These are phyloP conservation scores for Hyaloscypha bicolor DNA, from an alignment of 495 filamentous ascomycete species.

Conservation along the genomic window DNA sequence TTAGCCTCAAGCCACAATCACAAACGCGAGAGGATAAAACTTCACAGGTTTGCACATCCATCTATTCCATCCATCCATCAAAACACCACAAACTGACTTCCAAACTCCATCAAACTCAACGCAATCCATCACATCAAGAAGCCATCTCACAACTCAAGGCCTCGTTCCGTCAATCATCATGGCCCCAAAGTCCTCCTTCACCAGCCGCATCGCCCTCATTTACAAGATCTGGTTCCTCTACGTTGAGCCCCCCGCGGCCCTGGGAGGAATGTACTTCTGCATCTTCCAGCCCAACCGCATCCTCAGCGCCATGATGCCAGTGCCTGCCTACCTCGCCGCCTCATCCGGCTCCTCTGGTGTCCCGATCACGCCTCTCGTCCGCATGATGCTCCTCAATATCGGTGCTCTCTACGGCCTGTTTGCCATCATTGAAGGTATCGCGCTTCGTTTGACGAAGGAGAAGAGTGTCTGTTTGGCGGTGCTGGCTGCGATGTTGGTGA, in stretches of 20 bases:
- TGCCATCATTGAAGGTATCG: constrained; percentile 23
- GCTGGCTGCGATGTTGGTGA: constrained; percentile 7
- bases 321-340: neutral
- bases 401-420: constrained; percentile 26
- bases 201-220: constrained; percentile 16
- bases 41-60: no score
- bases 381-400: constrained; percentile 27
- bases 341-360: neutral
- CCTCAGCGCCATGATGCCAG: constrained; percentile 15
- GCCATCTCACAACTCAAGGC: neutral
- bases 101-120: no score
- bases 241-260: constrained; percentile 28
- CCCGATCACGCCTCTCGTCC: constrained; percentile 16
- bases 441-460: constrained; percentile 23
- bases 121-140: neutral
- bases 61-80: no score
- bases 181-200: neutral
- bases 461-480: constrained; percentile 23
- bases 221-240: constrained; percentile 29
- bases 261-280: constrained; percentile 22
- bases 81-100: no score
- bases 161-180: neutral
- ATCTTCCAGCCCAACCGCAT: constrained; percentile 15
- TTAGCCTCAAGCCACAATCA: no score
- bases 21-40: no score